Evolutionary conservation across 768 basidiomycete species (phyloP).

Genomic region (Rossbeevera mucosa): DNA sequence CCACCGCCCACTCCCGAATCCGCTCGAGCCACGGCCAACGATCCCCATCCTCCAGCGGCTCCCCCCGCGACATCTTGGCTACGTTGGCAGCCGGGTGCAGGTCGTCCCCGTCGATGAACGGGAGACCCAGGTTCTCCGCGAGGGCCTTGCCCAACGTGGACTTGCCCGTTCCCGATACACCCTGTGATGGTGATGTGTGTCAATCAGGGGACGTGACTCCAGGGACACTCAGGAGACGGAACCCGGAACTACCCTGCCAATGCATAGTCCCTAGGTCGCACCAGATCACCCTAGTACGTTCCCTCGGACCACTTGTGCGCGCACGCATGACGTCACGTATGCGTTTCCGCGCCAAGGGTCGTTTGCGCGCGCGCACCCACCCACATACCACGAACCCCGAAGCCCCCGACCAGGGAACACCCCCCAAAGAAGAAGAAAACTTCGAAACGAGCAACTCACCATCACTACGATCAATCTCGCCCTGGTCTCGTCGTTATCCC

Average conservation of each 20-base stretch:
- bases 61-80: constrained; percentile 79
- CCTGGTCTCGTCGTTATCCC: background rate
- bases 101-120: constrained; percentile 87
- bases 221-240: no score
- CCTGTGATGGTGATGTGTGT: constrained; percentile 33
- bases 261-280: no score
- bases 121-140: constrained; percentile 54
- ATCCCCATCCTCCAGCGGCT: constrained; percentile 75
- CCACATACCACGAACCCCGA: no score
- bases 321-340: no score
- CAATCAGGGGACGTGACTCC: background rate
- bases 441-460: no score
- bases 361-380: no score
- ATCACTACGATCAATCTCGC: constrained; percentile 45
- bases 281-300: no score
- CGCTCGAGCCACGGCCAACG: constrained; percentile 80
- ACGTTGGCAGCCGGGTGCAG: constrained; percentile 80
- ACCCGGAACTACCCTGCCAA: no score
- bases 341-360: no score
- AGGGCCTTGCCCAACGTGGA: constrained; percentile 64
- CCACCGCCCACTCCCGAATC: constrained; percentile 59
- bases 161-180: constrained; percentile 72
- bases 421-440: no score
- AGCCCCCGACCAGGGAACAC: no score
- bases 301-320: no score